Percentiles rank a stretch among this genome's conserved stretches.
Evolutionary conservation across 805 yeast genomes (phyloP).

Genomic region (Wickerhamiella hasegawae): DNA sequence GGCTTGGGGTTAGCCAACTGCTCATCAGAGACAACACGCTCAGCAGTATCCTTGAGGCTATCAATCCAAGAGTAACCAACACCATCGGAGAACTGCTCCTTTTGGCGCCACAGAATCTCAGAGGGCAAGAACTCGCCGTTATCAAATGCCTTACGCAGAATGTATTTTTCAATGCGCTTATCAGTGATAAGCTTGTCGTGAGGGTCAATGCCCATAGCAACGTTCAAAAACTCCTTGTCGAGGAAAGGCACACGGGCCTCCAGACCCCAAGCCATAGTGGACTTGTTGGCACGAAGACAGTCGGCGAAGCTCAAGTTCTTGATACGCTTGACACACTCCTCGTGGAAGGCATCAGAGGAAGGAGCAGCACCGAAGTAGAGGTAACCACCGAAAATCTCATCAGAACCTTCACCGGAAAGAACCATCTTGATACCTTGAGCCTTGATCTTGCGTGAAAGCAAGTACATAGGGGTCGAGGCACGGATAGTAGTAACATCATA

Average conservation of each 20-base stretch:
- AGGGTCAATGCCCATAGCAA: conserved; percentile 90
- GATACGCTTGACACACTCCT: conserved; percentile 89
- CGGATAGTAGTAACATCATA: conserved; percentile 97
- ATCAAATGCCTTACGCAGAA: conserved; percentile 94
- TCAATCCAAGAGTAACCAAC: conserved; percentile 99
- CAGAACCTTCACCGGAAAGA: conserved; percentile 96
- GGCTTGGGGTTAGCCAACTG: conserved; percentile 80
- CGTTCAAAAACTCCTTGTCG: conserved; percentile 81
- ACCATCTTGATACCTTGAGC: conserved; percentile 99
- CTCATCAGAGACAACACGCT: conserved; percentile 72
- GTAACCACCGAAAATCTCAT: conserved; percentile 98
- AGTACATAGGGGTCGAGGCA: conserved; percentile 98
- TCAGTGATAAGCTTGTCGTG: conserved; percentile 71
- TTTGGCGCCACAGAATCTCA: conserved; percentile 98
- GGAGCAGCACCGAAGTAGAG: conserved; percentile 96
- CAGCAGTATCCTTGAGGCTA: conserved; percentile 91
- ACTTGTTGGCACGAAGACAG: conserved; percentile 97
- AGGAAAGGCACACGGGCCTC: conserved; percentile 99
- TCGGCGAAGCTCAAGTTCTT: conserved; percentile 95
- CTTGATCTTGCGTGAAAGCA: conserved; percentile 88
- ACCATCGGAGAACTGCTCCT: conserved; percentile 99
- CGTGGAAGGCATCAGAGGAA: conserved; percentile 79
- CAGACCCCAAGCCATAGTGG: conserved; percentile 99
- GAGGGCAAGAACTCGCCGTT: conserved; percentile 85
- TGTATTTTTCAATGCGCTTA: conserved; percentile 82